phyloP scores from a whole-genome alignment of 2,329 filamentous ascomycete species.

The Colletotrichum magnum region DNA sequence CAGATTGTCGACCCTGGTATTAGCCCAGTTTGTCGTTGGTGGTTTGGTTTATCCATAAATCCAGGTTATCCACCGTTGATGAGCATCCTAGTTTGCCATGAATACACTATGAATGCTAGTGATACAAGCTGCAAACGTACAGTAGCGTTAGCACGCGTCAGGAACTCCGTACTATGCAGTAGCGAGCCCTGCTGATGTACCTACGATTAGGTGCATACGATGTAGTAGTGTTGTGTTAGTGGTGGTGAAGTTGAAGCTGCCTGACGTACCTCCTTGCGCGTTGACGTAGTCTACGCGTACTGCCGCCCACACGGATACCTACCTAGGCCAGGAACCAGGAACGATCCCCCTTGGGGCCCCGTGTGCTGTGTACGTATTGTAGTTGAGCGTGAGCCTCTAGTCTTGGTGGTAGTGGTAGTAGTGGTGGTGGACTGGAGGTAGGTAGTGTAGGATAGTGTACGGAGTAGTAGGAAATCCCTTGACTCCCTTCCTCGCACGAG shows the following conservation, averaged over 20 bases:
- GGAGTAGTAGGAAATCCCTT: neutral
- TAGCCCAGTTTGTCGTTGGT: slow-evolving; percentile 34
- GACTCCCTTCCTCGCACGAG: neutral
- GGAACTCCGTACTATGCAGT: slow-evolving; percentile 6
- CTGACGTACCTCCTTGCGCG: too few relatives aligned
- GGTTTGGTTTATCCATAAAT: neutral
- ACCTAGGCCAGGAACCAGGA: neutral
- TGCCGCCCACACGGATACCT: neutral
- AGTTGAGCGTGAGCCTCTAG: too few relatives aligned
- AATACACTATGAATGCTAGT: slow-evolving; percentile 11
- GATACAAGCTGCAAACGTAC: neutral
- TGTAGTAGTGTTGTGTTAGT: neutral
- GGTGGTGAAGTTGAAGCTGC: neutral
- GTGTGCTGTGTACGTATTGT: too few relatives aligned
- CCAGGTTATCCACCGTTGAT: slow-evolving; percentile 23
- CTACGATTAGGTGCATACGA: neutral
- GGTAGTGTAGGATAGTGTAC: too few relatives aligned
- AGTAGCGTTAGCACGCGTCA: slow-evolving; percentile 7
- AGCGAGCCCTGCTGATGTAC: too few relatives aligned
- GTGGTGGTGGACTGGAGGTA: too few relatives aligned
- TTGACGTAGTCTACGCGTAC: neutral
- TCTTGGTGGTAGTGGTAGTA: neutral
- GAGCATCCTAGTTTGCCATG: slow-evolving; percentile 1
- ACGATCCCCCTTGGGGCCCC: neutral
- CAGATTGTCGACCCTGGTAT: slow-evolving; percentile 33